Conservation (phyloP, 2,329 filamentous ascomycete species). For the Fusarium denticulatum region DNA sequence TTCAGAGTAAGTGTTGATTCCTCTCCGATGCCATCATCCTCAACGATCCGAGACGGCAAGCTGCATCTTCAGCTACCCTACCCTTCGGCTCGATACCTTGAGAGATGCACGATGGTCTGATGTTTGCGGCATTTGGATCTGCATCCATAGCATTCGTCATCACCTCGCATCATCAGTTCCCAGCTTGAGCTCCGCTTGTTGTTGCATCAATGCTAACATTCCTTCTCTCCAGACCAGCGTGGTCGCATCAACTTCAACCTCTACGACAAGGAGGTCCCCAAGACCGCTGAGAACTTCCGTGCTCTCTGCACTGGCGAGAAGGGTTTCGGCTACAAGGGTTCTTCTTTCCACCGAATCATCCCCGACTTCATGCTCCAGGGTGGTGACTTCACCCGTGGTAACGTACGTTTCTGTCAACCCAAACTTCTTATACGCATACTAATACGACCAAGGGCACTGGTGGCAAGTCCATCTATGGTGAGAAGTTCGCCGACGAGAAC, state of each 20-base stretch:
- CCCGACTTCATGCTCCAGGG: constrained; percentile 95
- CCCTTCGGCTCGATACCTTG: background rate
- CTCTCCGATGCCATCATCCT: background rate
- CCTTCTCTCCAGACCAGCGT: constrained; percentile 65
- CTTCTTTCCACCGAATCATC: constrained; percentile 92
- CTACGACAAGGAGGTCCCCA: constrained; percentile 86
- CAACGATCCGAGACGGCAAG: background rate
- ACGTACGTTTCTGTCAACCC: constrained; percentile 67
- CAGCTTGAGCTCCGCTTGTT: background rate
- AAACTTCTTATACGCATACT: constrained; percentile 11
- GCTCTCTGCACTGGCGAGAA: constrained; percentile 83
- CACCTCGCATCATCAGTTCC: constrained; percentile 13
- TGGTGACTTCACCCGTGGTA: constrained; percentile 92
- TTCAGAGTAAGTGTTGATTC: constrained; percentile 65
- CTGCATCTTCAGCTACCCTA: background rate
- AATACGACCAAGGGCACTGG: constrained; percentile 75
- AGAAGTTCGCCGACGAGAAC: constrained; percentile 96
- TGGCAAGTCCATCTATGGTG: constrained; percentile 93
- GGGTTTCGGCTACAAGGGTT: constrained; percentile 84
- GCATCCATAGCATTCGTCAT: constrained; percentile 14
- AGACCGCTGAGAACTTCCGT: constrained; percentile 87
- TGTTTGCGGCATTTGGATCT: background rate
- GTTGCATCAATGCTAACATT: constrained; percentile 31
- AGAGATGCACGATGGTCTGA: background rate
- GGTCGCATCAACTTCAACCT: constrained; percentile 91